Percentiles rank a stretch among this genome's conserved stretches.
Evolutionary conservation across 73 alveolate species (phyloP).

Genomic region (Diophrys sp.): DNA sequence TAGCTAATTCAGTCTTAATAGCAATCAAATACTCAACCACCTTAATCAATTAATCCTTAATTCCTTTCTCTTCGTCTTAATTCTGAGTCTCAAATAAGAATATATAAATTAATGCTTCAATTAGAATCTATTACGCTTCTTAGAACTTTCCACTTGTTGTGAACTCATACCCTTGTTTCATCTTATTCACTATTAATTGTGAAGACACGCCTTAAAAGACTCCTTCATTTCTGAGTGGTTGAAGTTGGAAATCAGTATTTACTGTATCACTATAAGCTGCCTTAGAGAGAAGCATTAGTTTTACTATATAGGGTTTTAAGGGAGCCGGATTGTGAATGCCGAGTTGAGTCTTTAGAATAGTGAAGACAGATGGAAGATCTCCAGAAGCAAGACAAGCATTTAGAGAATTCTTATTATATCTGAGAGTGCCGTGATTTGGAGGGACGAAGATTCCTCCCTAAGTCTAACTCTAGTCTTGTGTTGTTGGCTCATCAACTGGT

Average conservation of each 20-base stretch:
- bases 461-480: neutral
- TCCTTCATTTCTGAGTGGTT: neutral
- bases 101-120: neutral
- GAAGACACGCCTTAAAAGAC: neutral
- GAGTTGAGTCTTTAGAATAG: conserved; percentile 20
- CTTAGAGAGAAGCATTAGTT: conserved; percentile 6
- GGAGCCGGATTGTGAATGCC: conserved; percentile 21
- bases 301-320: conserved; percentile 10
- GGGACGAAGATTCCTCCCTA: conserved; percentile 36
- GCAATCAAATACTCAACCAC: conserved; percentile 48
- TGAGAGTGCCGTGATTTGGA: conserved; percentile 17
- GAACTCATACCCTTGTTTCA: neutral
- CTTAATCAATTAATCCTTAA: conserved; percentile 11
- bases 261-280: conserved; percentile 4
- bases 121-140: neutral
- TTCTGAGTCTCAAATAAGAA: conserved; percentile 13
- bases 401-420: conserved; percentile 1
- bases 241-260: neutral
- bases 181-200: neutral
- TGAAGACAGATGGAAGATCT: conserved; percentile 20
- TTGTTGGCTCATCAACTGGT: neutral
- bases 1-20: conserved; percentile 48
- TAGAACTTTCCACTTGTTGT: neutral
- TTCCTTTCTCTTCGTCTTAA: conserved; percentile 29
- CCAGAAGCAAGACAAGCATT: conserved; percentile 24